phyloP scores from a whole-genome alignment of 805 yeast genomes.

The Suhomyces canberraensis region DNA sequence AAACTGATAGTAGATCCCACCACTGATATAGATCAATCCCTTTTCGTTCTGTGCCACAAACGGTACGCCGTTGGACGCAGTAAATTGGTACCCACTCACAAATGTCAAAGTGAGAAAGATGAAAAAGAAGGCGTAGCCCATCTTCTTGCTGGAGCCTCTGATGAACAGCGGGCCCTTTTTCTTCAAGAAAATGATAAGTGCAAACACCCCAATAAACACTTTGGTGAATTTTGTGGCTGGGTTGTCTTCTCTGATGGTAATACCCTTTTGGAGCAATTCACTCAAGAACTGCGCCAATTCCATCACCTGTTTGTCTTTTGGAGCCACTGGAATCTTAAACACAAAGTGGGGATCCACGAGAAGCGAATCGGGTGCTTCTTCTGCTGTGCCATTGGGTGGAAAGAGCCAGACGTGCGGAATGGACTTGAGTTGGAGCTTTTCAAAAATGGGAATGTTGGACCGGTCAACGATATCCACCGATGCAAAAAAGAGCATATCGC shows the following conservation, averaged over 20 bases:
- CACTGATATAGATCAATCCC: conserved; percentile 56
- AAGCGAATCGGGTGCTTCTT: conserved; percentile 17
- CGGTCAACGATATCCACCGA: conserved; percentile 47
- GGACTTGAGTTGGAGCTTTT: conserved; percentile 40
- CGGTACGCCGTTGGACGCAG: conserved; percentile 59
- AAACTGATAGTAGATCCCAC: conserved; percentile 66
- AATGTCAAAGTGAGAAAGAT: conserved; percentile 43
- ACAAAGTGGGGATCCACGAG: conserved; percentile 28
- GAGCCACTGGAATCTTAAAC: conserved; percentile 36
- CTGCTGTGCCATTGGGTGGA: conserved; percentile 44
- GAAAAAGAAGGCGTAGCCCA: conserved; percentile 28
- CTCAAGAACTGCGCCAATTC: conserved; percentile 56
- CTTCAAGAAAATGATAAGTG: conserved; percentile 45
- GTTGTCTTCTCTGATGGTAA: conserved; percentile 40
- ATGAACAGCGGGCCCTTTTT: conserved; percentile 38
- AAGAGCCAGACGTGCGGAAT: conserved; percentile 70
- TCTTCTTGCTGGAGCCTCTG: conserved; percentile 18
- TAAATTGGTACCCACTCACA: conserved; percentile 63
- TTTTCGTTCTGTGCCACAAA: conserved; percentile 53
- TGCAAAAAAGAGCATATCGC: conserved; percentile 43
- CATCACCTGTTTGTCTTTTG: conserved; percentile 34
- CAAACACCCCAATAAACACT: conserved; percentile 47
- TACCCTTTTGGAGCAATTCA: conserved; percentile 39
- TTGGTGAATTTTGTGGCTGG: conserved; percentile 40
- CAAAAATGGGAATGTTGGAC: conserved; percentile 40